phyloP scores from a whole-genome alignment of 2,329 filamentous ascomycete genomes.

The Dactylellina cionopaga region DNA sequence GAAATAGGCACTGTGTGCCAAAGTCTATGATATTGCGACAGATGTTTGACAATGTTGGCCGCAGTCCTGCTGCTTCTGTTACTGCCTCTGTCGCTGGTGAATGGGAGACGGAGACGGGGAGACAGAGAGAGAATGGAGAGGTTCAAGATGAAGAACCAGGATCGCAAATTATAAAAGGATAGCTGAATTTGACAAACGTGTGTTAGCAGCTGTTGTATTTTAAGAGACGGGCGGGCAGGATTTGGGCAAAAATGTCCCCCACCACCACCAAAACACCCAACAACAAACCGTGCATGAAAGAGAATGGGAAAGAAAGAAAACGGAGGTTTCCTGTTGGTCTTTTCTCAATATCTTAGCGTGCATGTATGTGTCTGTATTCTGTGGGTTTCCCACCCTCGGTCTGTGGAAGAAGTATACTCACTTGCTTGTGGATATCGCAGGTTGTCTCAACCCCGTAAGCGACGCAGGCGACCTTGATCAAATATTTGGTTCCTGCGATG shows the following conservation, averaged over 20 bases:
- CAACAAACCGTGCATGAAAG: slow-evolving; percentile 51
- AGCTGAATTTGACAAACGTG: slow-evolving; percentile 4
- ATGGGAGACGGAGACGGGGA: no score
- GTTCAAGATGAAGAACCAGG: no score
- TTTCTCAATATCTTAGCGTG: slow-evolving; percentile 7
- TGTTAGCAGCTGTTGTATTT: slow-evolving; percentile 50
- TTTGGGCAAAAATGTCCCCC: slow-evolving; percentile 10
- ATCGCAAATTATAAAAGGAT: no score
- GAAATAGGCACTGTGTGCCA: no score
- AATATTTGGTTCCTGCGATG: slow-evolving; percentile 16
- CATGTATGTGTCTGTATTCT: background rate
- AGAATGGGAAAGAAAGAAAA: slow-evolving; percentile 11
- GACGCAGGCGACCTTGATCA: slow-evolving; percentile 34
- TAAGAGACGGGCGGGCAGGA: slow-evolving; percentile 5
- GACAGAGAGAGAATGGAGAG: no score
- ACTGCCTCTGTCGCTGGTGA: no score
- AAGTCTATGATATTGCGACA: no score
- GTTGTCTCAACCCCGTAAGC: slow-evolving; percentile 22
- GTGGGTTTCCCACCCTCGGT: no score
- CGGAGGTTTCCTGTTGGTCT: slow-evolving; percentile 5
- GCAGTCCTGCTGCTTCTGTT: no score
- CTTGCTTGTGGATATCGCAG: slow-evolving; percentile 2
- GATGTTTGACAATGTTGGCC: no score
- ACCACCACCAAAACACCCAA: slow-evolving; percentile 6
- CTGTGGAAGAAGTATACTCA: no score